Percentiles rank a stretch among this genome's conserved stretches.
These are phyloP conservation scores for Cynara cardunculus DNA, from an alignment of 129 eudicot species.

Conservation along the genomic window DNA sequence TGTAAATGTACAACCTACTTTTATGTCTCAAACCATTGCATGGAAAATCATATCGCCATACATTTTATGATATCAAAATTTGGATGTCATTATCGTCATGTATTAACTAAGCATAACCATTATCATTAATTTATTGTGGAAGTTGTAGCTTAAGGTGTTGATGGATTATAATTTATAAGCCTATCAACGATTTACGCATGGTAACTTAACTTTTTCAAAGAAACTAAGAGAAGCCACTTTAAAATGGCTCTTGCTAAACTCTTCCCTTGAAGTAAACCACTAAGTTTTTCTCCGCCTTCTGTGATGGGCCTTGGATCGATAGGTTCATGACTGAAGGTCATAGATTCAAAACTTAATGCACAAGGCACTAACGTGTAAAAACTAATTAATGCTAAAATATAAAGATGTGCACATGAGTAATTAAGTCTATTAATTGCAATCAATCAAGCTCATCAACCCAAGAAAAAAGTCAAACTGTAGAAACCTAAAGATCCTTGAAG, in stretches of 20 bases:
- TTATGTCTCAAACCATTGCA: not conserved
- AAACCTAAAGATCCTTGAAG: not conserved
- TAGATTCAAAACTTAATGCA: not conserved
- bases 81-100: not conserved
- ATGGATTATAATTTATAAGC: not conserved
- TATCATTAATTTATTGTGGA: no score
- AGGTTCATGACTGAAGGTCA: not conserved
- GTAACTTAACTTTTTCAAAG: no score
- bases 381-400: not conserved
- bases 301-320: no score
- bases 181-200: not conserved
- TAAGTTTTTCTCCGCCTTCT: no score
- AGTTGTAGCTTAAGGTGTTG: no score
- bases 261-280: no score
- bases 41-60: not conserved
- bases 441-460: not conserved
- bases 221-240: not conserved
- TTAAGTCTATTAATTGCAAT: slow-evolving; percentile 5
- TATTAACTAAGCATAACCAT: not conserved
- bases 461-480: not conserved
- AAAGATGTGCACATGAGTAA: not conserved
- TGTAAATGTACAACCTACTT: not conserved
- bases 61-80: not conserved
- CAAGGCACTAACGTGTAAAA: not conserved
- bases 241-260: no score